A percentile compares a stretch with the other conserved stretches of the same genome.
These are phyloP conservation scores for Kalanchoe fedtschenkoi DNA, from an alignment of 164 flowering plant genomes.

Conservation along the genomic window DNA sequence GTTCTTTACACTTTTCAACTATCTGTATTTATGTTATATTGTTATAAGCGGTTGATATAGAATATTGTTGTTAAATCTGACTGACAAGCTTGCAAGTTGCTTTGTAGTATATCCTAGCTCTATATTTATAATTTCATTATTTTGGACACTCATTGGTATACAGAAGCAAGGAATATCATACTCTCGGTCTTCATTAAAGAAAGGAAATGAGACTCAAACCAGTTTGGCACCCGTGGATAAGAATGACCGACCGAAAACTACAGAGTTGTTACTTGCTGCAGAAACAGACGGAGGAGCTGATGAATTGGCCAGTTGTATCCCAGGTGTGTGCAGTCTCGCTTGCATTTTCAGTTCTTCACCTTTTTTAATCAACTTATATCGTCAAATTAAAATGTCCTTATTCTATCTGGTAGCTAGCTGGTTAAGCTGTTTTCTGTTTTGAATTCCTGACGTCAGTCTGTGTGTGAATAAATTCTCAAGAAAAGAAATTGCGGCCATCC, in stretches of 20 bases:
- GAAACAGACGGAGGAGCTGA: slow-evolving; percentile 10
- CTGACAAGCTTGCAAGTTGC: background rate
- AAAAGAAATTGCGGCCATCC: too few relatives aligned
- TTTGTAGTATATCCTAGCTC: background rate
- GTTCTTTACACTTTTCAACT: background rate
- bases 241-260: slow-evolving; percentile 13
- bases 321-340: slow-evolving; percentile 19
- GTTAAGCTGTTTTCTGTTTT: too few relatives aligned
- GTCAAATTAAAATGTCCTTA: too few relatives aligned
- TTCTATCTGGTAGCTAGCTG: too few relatives aligned
- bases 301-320: slow-evolving; percentile 9
- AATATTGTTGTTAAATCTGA: background rate
- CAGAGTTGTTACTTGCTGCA: slow-evolving; percentile 9
- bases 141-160: slow-evolving; percentile 7
- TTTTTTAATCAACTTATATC: too few relatives aligned
- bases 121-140: background rate
- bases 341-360: too few relatives aligned
- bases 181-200: slow-evolving; percentile 21
- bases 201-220: slow-evolving; percentile 15
- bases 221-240: slow-evolving; percentile 11
- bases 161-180: slow-evolving; percentile 52
- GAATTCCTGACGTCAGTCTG: background rate
- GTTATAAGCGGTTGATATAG: too few relatives aligned
- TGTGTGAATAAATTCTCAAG: too few relatives aligned
- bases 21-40: background rate